Percentiles rank a stretch among this genome's conserved stretches.
These are phyloP conservation scores for Nothophoma quercina DNA, from an alignment of 2,329 filamentous ascomycete genomes.

Conservation along the genomic window DNA sequence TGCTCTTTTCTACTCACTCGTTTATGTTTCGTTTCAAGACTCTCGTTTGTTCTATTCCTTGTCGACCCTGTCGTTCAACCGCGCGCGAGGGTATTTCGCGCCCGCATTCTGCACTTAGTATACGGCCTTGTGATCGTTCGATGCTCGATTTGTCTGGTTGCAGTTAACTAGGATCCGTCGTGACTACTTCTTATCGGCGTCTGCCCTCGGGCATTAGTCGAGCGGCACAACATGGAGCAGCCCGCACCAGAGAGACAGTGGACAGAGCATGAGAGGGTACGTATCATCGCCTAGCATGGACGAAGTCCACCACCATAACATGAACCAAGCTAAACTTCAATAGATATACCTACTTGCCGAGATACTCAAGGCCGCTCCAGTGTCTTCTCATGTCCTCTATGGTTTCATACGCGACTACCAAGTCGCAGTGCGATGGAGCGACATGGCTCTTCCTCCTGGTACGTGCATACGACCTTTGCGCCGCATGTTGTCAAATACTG, in stretches of 20 bases:
- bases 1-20: slow-evolving; percentile 37
- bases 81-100: slow-evolving; percentile 40
- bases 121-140: slow-evolving; percentile 43
- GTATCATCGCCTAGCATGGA: slow-evolving; percentile 7
- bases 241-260: slow-evolving; percentile 53
- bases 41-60: slow-evolving; percentile 40
- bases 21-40: slow-evolving; percentile 40
- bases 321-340: slow-evolving; percentile 3
- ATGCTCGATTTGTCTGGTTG: slow-evolving; percentile 48
- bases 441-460: slow-evolving; percentile 60
- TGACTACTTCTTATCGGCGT: slow-evolving; percentile 43
- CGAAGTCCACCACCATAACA: slow-evolving; percentile 15
- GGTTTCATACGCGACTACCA: slow-evolving; percentile 54
- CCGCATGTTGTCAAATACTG: not conserved
- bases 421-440: slow-evolving; percentile 57
- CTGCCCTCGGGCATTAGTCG: slow-evolving; percentile 30
- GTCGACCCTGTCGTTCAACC: slow-evolving; percentile 36
- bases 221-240: slow-evolving; percentile 48
- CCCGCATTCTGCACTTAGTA: slow-evolving; percentile 40
- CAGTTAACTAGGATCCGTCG: slow-evolving; percentile 36
- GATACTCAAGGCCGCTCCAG: slow-evolving; percentile 57
- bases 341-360: slow-evolving; percentile 59
- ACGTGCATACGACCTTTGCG: slow-evolving; percentile 30
- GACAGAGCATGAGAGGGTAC: slow-evolving; percentile 58
- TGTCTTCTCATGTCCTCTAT: slow-evolving; percentile 54